phyloP scores from a whole-genome alignment of 2,329 filamentous ascomycete species.

The Chrysoporthe cubensis region DNA sequence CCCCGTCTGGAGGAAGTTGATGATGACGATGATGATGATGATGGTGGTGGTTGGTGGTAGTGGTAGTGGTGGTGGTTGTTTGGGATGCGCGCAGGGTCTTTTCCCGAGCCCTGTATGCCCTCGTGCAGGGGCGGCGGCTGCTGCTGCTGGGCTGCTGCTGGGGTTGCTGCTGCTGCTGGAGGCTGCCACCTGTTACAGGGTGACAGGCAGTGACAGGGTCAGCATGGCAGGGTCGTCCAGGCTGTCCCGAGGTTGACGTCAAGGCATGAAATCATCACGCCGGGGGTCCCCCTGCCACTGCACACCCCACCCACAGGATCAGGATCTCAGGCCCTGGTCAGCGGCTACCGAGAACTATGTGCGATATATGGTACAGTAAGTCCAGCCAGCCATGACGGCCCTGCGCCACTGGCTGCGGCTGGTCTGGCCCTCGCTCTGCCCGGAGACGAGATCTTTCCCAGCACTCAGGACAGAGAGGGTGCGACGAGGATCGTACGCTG shows the following conservation, averaged over 20 bases:
- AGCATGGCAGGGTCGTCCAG: background rate
- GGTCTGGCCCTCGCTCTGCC: background rate
- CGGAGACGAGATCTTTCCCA: background rate
- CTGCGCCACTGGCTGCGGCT: slow-evolving; percentile 1
- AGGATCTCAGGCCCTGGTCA: slow-evolving; percentile 1
- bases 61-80: too few relatives aligned
- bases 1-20: too few relatives aligned
- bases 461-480: too few relatives aligned
- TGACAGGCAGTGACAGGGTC: background rate
- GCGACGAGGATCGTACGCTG: too few relatives aligned
- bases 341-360: background rate
- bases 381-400: background rate
- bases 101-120: too few relatives aligned
- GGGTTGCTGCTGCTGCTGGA: background rate
- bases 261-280: slow-evolving; percentile 3
- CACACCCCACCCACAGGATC: background rate
- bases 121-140: background rate
- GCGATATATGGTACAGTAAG: background rate
- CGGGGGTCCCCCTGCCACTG: background rate
- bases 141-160: background rate
- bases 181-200: background rate
- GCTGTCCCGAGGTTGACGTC: slow-evolving; percentile 7
- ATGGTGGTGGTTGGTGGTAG: too few relatives aligned
- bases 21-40: too few relatives aligned
- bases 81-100: too few relatives aligned